phyloP scores from a whole-genome alignment of 768 basidiomycete genomes.

The Podaxis sp. region DNA sequence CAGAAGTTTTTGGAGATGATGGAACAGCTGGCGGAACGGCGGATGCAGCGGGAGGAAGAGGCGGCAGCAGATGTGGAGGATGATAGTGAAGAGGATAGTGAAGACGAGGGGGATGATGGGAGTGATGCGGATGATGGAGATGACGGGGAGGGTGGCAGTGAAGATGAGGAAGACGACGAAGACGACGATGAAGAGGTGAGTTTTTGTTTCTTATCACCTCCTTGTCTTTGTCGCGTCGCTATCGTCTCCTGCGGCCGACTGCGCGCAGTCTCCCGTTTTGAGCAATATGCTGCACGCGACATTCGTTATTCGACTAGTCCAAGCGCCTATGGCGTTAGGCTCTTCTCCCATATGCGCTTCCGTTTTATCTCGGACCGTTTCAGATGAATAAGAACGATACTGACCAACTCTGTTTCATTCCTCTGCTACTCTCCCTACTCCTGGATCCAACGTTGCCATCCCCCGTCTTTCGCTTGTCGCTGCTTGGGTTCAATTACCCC shows the following conservation, averaged over 20 bases:
- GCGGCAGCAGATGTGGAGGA: slow-evolving; percentile 44
- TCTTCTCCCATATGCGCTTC: not conserved
- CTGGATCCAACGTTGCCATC: not conserved
- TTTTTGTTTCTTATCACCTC: slow-evolving; percentile 17
- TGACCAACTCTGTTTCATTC: slow-evolving; percentile 2
- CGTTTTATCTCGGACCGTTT: not conserved
- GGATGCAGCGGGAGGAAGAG: slow-evolving; percentile 87
- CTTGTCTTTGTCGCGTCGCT: slow-evolving; percentile 1
- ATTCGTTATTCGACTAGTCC: not conserved
- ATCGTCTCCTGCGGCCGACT: not conserved
- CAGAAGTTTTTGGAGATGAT: slow-evolving; percentile 99
- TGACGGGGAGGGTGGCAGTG: slow-evolving; percentile 57
- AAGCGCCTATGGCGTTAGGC: not conserved
- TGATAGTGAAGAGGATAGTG: slow-evolving; percentile 46
- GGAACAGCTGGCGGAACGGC: slow-evolving; percentile 95
- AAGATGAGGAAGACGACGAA: slow-evolving; percentile 65
- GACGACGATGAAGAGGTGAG: slow-evolving; percentile 57
- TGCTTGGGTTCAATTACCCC: not conserved
- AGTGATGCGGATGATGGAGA: slow-evolving; percentile 62
- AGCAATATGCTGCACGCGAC: not conserved
- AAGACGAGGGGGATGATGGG: slow-evolving; percentile 56
- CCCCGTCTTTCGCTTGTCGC: not conserved
- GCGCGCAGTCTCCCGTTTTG: not conserved
- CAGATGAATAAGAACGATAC: not conserved
- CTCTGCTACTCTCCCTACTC: not conserved